These are phyloP conservation scores for Agastache rugosa DNA, from an alignment of 257 asterid genomes.

Conservation along the genomic window DNA sequence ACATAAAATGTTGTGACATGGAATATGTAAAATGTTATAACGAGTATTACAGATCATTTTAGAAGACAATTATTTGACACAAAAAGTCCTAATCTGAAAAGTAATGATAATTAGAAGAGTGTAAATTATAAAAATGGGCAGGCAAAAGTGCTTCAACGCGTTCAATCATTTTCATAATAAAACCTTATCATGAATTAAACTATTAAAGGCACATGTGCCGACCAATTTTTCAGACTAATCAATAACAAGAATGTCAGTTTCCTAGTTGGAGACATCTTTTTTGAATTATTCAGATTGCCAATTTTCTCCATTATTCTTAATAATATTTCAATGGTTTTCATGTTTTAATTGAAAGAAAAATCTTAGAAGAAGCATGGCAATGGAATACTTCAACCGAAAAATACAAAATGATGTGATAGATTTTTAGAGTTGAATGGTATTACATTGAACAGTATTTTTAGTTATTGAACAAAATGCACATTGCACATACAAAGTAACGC, in stretches of 20 bases:
- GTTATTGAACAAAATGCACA: too few relatives aligned
- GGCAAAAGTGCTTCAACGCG: neutral
- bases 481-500: neutral
- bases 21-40: neutral
- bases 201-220: conserved; percentile 25
- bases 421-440: neutral
- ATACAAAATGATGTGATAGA: too few relatives aligned
- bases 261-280: conserved; percentile 35
- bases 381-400: neutral
- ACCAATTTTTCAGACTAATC: conserved; percentile 31
- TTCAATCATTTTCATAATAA: conserved; percentile 18
- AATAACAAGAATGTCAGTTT: conserved; percentile 29
- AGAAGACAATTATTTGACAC: neutral
- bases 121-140: neutral
- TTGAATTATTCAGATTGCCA: neutral
- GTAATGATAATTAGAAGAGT: neutral
- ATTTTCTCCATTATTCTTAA: neutral
- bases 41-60: neutral
- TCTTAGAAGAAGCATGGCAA: neutral
- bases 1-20: too few relatives aligned
- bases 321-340: neutral
- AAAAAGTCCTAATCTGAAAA: neutral
- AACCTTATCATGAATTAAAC: conserved; percentile 29
- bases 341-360: neutral
- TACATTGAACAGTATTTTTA: too few relatives aligned